A percentile compares a stretch with the other conserved stretches of the same genome.
Evolutionary conservation across 129 eudicot genomes (phyloP).

Genomic region (Kitagawia praeruptora): DNA sequence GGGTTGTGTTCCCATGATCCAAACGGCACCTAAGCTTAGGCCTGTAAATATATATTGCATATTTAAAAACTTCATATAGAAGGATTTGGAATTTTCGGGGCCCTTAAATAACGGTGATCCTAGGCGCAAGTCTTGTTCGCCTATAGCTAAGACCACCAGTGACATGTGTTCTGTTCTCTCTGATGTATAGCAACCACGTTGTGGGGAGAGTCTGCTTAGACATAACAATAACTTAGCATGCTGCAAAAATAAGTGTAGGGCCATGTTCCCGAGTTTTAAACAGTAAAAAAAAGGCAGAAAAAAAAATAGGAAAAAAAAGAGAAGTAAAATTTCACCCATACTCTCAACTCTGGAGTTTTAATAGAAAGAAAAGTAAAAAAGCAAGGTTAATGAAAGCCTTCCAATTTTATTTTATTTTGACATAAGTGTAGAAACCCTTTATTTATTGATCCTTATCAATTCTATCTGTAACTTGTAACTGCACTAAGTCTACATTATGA

Average conservation of each 20-base stretch:
- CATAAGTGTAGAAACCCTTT: not conserved
- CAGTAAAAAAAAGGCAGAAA: not conserved
- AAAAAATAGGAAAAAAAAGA: not conserved
- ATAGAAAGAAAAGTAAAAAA: not conserved
- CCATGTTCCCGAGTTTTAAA: not conserved
- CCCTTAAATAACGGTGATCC: no score
- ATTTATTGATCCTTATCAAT: not conserved
- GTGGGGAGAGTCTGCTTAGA: not conserved
- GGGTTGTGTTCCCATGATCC: no score
- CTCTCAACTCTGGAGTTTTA: no score
- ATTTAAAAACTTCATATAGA: no score
- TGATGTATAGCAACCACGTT: not conserved
- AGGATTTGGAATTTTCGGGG: no score
- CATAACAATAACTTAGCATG: not conserved
- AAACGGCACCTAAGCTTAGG: not conserved
- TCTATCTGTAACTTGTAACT: not conserved
- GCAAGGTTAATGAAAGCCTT: not conserved
- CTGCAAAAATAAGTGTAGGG: not conserved
- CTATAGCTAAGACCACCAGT: no score
- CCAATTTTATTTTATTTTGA: not conserved
- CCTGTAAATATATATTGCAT: no score
- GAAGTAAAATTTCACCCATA: not conserved
- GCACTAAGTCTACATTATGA: no score
- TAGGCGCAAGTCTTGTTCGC: no score
- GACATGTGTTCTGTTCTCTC: not conserved